These are phyloP conservation scores for Talaromyces albobiverticillius DNA, from an alignment of 2,329 filamentous ascomycete genomes.

Conservation along the genomic window DNA sequence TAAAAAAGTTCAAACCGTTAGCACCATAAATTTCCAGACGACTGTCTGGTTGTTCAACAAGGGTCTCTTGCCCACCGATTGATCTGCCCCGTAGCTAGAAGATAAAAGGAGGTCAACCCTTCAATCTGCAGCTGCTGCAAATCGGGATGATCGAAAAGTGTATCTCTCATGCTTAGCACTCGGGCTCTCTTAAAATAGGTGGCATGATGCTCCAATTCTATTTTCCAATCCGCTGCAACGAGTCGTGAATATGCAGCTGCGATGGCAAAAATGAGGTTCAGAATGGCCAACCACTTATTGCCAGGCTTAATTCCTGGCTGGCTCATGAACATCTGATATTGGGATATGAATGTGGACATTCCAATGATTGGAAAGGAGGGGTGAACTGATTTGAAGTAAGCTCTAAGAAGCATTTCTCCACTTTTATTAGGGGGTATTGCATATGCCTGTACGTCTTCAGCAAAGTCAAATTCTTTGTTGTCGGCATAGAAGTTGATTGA, in stretches of 20 bases:
- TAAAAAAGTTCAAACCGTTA: not conserved
- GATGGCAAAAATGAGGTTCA: conserved; percentile 46
- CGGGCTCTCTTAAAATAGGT: conserved; percentile 42
- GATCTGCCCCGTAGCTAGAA: conserved; percentile 40
- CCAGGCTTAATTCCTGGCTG: conserved; percentile 33
- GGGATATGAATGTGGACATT: conserved; percentile 38
- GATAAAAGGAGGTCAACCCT: conserved; percentile 41
- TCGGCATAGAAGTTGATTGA: conserved; percentile 40
- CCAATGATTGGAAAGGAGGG: conserved; percentile 45
- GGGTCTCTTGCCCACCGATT: conserved; percentile 34
- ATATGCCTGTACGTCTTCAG: conserved; percentile 33
- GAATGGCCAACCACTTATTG: conserved; percentile 42
- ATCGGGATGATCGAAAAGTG: conserved; percentile 41
- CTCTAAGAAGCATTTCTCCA: conserved; percentile 39
- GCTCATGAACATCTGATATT: conserved; percentile 39
- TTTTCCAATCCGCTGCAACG: conserved; percentile 34
- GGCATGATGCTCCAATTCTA: conserved; percentile 37
- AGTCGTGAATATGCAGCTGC: conserved; percentile 39
- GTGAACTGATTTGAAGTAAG: conserved; percentile 43
- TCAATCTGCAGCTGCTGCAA: conserved; percentile 44
- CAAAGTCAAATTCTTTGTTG: conserved; percentile 35
- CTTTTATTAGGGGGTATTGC: conserved; percentile 35
- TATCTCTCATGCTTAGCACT: conserved; percentile 35
- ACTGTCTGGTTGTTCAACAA: not conserved
- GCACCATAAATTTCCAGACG: not conserved